Evolutionary conservation across 1,139 yeast genomes (phyloP).

Genomic region (Blastobotrys proliferans): DNA sequence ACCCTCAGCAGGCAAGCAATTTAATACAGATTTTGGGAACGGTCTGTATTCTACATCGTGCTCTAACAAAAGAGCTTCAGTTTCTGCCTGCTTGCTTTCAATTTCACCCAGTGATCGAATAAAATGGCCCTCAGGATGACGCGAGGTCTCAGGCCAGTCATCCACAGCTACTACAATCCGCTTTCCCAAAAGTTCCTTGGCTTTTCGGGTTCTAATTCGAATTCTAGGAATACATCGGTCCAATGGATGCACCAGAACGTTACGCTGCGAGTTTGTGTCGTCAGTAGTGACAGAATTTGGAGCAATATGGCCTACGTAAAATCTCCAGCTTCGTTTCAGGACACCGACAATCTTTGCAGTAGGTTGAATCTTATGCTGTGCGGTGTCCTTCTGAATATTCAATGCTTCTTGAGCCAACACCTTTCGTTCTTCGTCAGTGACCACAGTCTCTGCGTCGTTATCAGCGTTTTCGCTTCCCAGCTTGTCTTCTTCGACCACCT

Average conservation of each 20-base stretch:
- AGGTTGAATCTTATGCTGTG: slow-evolving; percentile 59
- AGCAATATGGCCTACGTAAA: slow-evolving; percentile 91
- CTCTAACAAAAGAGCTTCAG: slow-evolving; percentile 88
- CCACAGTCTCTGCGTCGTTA: slow-evolving; percentile 34
- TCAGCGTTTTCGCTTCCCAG: slow-evolving; percentile 49
- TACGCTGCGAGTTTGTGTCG: slow-evolving; percentile 48
- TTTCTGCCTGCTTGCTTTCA: slow-evolving; percentile 92
- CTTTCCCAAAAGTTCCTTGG: slow-evolving; percentile 74
- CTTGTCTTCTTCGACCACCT: slow-evolving; percentile 70
- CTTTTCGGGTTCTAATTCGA: slow-evolving; percentile 82
- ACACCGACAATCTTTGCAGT: slow-evolving; percentile 91
- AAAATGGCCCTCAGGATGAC: slow-evolving; percentile 92
- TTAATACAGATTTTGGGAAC: slow-evolving; percentile 85
- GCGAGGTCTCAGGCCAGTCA: slow-evolving; percentile 81
- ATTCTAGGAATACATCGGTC: slow-evolving; percentile 85
- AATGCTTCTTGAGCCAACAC: slow-evolving; percentile 75
- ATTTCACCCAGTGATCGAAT: slow-evolving; percentile 84
- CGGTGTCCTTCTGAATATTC: slow-evolving; percentile 48
- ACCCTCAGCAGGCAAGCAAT: slow-evolving; percentile 90
- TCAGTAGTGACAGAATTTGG: slow-evolving; percentile 65
- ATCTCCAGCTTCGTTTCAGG: slow-evolving; percentile 89
- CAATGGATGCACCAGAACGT: slow-evolving; percentile 83
- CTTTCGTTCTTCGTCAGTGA: slow-evolving; percentile 73
- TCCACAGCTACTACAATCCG: slow-evolving; percentile 91
- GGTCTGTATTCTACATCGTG: slow-evolving; percentile 98